Evolutionary conservation across 2,329 filamentous ascomycete genomes (phyloP).

Genomic region (Penicillium thymicola): DNA sequence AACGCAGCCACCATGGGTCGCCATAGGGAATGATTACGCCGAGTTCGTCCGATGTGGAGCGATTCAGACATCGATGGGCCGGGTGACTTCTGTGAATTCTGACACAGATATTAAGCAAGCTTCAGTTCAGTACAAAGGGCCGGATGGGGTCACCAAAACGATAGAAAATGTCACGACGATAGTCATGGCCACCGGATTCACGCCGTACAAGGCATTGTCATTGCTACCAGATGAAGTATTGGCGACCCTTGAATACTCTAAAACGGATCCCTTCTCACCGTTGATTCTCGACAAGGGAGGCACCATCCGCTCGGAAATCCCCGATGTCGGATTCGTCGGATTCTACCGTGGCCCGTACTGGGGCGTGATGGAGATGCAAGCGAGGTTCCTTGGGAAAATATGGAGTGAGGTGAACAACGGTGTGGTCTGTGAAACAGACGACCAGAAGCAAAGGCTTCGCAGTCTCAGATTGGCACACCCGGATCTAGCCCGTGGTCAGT

Average conservation of each 20-base stretch:
- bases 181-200: conserved; percentile 73
- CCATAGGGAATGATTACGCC: conserved; percentile 68
- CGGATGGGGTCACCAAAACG: conserved; percentile 37
- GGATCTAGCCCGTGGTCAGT: conserved; percentile 55
- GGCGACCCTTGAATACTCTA: conserved; percentile 56
- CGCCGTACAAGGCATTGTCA: conserved; percentile 59
- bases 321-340: conserved; percentile 72
- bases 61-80: conserved; percentile 53
- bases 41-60: conserved; percentile 68
- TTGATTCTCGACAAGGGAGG: conserved; percentile 66
- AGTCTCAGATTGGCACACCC: conserved; percentile 17
- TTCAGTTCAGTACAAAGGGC: conserved; percentile 38
- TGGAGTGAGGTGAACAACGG: conserved; percentile 47
- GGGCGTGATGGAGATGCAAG: conserved; percentile 85
- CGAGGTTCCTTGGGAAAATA: conserved; percentile 60
- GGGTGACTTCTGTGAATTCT: conserved; percentile 18
- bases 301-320: conserved; percentile 58
- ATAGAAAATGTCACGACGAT: conserved; percentile 62
- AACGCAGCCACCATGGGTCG: conserved; percentile 60
- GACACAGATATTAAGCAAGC: conserved; percentile 1
- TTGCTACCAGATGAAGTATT: conserved; percentile 61
- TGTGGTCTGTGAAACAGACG: conserved; percentile 21
- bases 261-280: conserved; percentile 55
- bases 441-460: conserved; percentile 27
- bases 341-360: conserved; percentile 84